phyloP scores from a whole-genome alignment of 106 monocot genomes.

The Iris macrosiphon region DNA sequence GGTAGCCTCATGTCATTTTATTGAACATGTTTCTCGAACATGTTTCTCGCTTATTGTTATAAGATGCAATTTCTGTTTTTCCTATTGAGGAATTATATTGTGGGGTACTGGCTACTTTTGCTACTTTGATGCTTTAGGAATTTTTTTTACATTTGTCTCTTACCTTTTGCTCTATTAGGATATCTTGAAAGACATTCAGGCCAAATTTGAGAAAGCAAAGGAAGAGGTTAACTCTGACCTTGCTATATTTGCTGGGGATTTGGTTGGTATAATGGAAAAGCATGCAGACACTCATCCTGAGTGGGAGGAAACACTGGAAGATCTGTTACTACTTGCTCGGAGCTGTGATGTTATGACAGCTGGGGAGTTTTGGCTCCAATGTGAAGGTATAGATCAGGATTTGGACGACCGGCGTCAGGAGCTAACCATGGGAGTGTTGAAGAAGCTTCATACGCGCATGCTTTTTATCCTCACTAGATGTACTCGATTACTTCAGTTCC shows the following conservation, averaged over 20 bases:
- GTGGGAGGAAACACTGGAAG: constrained; percentile 89
- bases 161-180: constrained; percentile 45
- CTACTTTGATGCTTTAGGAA: neutral
- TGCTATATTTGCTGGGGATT: constrained; percentile 79
- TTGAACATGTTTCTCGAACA: too few relatives aligned
- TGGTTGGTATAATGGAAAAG: constrained; percentile 88
- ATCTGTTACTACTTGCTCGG: constrained; percentile 74
- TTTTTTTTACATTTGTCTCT: constrained; percentile 2
- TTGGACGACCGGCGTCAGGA: constrained; percentile 90
- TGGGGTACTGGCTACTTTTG: neutral
- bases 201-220: constrained; percentile 93
- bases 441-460: constrained; percentile 90
- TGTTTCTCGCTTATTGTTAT: too few relatives aligned
- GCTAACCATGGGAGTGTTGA: constrained; percentile 71
- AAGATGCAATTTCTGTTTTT: neutral
- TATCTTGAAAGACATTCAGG: constrained; percentile 69
- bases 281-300: constrained; percentile 81
- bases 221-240: constrained; percentile 95
- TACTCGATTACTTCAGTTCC: constrained; percentile 89
- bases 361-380: constrained; percentile 92
- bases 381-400: constrained; percentile 96
- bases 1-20: constrained; percentile 34
- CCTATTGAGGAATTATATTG: neutral
- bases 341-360: constrained; percentile 76
- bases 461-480: constrained; percentile 95